Percentiles rank a stretch among this genome's conserved stretches.
Conservation (phyloP, 768 basidiomycete species). For the Ramaria sp. region DNA sequence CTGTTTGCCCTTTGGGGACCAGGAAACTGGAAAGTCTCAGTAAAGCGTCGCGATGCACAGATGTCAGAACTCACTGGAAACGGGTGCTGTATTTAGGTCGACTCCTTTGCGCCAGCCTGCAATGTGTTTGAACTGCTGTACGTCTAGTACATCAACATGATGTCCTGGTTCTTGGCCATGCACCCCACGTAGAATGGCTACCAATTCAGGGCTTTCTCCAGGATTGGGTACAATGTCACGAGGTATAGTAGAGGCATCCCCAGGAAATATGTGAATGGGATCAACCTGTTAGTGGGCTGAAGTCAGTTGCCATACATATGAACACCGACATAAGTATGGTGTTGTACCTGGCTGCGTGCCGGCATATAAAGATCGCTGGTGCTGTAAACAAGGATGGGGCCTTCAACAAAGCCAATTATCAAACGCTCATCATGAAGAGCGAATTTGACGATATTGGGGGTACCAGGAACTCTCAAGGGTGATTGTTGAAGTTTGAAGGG, state of each 20-base stretch:
- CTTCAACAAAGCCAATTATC: conserved; percentile 46
- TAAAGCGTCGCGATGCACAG: not conserved
- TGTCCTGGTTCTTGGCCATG: conserved; percentile 5
- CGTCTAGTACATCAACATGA: conserved; percentile 10
- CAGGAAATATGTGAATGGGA: conserved; percentile 1
- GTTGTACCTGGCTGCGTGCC: not conserved
- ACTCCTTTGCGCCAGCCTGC: conserved; percentile 8
- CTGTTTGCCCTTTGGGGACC: conserved; percentile 84
- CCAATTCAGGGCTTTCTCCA: conserved; percentile 12
- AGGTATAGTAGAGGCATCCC: not conserved
- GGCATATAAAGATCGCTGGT: not conserved
- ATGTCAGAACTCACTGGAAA: conserved; percentile 39
- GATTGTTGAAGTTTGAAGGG: conserved; percentile 43
- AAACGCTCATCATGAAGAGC: conserved; percentile 51
- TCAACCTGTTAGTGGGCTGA: not conserved
- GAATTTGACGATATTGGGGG: conserved; percentile 46
- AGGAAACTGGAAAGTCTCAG: conserved; percentile 42
- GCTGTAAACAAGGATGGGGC: conserved; percentile 37
- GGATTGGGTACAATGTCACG: conserved; percentile 10
- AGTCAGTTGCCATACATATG: not conserved
- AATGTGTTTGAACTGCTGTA: conserved; percentile 1
- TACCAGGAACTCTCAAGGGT: conserved; percentile 31
- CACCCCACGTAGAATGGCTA: conserved; percentile 10
- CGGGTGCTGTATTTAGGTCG: conserved; percentile 34
- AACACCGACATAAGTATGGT: not conserved